Evolutionary conservation across 2,329 filamentous ascomycete species (phyloP).

Genomic region (Pezicula neosporulosa): DNA sequence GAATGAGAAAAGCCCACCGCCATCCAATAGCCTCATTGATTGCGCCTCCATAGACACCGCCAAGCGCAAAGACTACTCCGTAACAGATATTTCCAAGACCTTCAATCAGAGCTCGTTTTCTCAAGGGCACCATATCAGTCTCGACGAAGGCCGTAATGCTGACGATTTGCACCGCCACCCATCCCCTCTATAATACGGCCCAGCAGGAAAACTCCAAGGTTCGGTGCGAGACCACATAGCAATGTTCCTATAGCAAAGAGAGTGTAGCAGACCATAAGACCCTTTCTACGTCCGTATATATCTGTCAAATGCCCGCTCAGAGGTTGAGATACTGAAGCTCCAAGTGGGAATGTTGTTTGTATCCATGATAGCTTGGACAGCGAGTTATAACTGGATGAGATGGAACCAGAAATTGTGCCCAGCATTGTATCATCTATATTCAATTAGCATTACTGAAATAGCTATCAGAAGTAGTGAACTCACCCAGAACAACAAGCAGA

Average conservation of each 20-base stretch:
- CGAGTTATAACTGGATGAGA: background rate
- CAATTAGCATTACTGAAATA: background rate
- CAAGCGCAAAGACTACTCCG: conserved; percentile 59
- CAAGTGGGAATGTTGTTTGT: background rate
- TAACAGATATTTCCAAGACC: conserved; percentile 68
- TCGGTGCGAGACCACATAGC: conserved; percentile 58
- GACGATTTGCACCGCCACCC: conserved; percentile 67
- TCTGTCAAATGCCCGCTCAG: conserved; percentile 67
- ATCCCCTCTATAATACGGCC: conserved; percentile 50
- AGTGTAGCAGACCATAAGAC: conserved; percentile 57
- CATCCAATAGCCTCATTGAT: conserved; percentile 69
- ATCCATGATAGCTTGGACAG: background rate
- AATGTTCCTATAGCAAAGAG: conserved; percentile 62
- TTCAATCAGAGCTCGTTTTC: conserved; percentile 68
- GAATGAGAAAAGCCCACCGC: conserved; percentile 70
- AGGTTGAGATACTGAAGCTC: conserved; percentile 60
- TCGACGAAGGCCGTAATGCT: conserved; percentile 66
- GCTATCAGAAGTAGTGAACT: background rate
- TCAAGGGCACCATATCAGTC: conserved; percentile 66
- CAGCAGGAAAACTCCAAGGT: conserved; percentile 60
- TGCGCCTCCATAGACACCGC: conserved; percentile 65
- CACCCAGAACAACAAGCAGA: background rate
- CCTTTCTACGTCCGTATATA: conserved; percentile 65
- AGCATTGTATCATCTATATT: background rate
- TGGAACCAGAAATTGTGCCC: background rate